These are phyloP conservation scores for Nothomitra cinnamomea DNA, from an alignment of 2,329 filamentous ascomycete genomes.

Conservation along the genomic window DNA sequence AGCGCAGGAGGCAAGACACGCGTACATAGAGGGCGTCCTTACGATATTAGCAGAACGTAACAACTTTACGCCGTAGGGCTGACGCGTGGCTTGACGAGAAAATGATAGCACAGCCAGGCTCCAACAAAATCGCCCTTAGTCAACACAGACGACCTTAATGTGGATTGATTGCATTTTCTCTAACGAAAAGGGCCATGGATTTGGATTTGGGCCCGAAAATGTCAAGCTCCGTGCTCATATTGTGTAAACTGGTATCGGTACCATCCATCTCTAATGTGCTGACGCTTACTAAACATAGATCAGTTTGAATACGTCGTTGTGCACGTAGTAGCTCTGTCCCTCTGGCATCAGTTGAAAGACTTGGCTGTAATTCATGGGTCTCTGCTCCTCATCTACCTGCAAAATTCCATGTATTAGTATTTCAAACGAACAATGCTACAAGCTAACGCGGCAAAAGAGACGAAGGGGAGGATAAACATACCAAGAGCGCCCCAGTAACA, in stretches of 20 bases:
- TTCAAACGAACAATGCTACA: not conserved
- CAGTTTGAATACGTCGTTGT: slow-evolving; percentile 91
- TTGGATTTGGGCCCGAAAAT: not conserved
- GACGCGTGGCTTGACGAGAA: too few species aligned
- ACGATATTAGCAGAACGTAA: not conserved
- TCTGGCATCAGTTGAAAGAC: slow-evolving; percentile 70
- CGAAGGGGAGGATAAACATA: slow-evolving; percentile 27
- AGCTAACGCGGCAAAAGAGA: not conserved
- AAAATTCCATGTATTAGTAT: slow-evolving; percentile 7
- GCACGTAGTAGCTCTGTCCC: slow-evolving; percentile 56
- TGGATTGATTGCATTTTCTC: not conserved
- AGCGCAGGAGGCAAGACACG: not conserved
- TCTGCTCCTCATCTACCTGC: slow-evolving; percentile 71
- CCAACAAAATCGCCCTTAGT: not conserved
- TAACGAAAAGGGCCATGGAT: not conserved
- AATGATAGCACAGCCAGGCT: not conserved
- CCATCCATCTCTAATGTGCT: not conserved
- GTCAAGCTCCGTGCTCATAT: not conserved
- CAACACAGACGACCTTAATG: not conserved
- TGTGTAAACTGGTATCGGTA: not conserved
- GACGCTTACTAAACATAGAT: slow-evolving; percentile 36
- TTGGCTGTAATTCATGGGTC: slow-evolving; percentile 83
- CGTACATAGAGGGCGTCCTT: not conserved
- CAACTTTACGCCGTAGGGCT: not conserved
- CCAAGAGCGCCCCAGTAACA: slow-evolving; percentile 72